Percentiles rank a stretch among this genome's conserved stretches.
These are phyloP conservation scores for Annulohypoxylon nitens DNA, from an alignment of 495 filamentous ascomycete species.

Conservation along the genomic window DNA sequence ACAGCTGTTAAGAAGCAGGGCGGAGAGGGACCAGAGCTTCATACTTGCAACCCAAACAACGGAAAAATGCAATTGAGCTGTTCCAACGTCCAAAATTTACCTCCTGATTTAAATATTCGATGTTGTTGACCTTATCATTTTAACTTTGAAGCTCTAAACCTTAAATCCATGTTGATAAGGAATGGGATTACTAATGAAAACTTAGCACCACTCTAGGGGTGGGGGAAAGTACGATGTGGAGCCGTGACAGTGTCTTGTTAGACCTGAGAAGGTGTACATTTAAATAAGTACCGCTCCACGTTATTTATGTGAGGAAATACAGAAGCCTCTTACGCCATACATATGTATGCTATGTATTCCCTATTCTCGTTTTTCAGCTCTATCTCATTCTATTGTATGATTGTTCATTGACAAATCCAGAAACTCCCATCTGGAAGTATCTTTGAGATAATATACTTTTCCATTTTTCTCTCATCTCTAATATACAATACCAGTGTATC, in stretches of 20 bases:
- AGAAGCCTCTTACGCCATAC: neutral
- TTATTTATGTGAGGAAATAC: neutral
- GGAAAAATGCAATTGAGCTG: neutral
- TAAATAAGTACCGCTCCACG: neutral
- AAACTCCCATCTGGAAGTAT: too few relatives aligned
- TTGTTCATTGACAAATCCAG: too few relatives aligned
- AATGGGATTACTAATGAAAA: neutral
- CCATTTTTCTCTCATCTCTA: too few relatives aligned
- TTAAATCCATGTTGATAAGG: neutral
- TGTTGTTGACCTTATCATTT: neutral
- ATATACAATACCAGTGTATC: too few relatives aligned
- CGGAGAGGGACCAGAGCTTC: slow-evolving; percentile 27
- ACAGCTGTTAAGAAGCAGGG: slow-evolving; percentile 34
- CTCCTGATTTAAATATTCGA: neutral
- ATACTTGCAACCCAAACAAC: slow-evolving; percentile 6
- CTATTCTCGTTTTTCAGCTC: too few relatives aligned
- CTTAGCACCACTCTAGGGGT: neutral
- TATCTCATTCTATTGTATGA: too few relatives aligned
- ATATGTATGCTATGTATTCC: too few relatives aligned
- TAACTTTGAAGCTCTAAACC: neutral
- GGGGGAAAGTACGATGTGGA: neutral
- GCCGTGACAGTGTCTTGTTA: neutral
- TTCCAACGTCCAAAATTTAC: neutral
- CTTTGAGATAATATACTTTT: too few relatives aligned
- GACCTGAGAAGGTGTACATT: neutral